Base-by-base conservation (phyloP, 2,329 filamentous ascomycete species). In the Penicillium sp. region DNA sequence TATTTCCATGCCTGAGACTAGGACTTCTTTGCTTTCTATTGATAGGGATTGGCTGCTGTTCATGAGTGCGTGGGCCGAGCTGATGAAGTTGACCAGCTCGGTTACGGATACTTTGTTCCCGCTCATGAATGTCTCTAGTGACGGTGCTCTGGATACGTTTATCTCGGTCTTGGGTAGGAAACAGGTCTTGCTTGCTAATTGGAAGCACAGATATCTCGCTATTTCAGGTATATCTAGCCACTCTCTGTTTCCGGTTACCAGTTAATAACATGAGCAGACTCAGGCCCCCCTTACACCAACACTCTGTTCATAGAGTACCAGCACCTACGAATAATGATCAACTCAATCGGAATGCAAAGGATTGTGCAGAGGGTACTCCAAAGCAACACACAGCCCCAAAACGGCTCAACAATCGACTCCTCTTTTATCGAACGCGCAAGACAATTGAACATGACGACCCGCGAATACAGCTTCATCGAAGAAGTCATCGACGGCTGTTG, bases 401-500 rank as follows among this genome's bases (percentile, higher is more conserved):
- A 27, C 14, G 50, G 42, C 4, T 54, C 53, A 2, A 54, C 49
- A 16, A 60, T 58, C 18, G 55, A 60, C 24, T 22, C 43, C 9
- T 40, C 45, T 11, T 58, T 58, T 18, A 42, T 59, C 38, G 52
- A 55, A 2, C 44, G 32, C 13, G 49, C 50, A 38, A 40, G 54
- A 13, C 52, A 54, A 14, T 44, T 57, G 22, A 54, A 54, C 16
- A 52, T 60, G 49, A 60, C 46, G 9, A 32, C 40, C 9, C 39
- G 50, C 10, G 78, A 81, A 50, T 79, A 78, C 42, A 71, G 72
- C 2, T 81, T 80, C 55, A 79, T 81, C 11, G 73, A 76, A 56
- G 77, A 80, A 57, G 79, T 82, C 0, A 75, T 81, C 1, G 75
- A 80, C 21, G 75, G 75, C 1, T 77, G 75, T 36, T 75, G 75